Conservation (phyloP, 2,329 filamentous ascomycete genomes). For the Trichoderma breve region DNA sequence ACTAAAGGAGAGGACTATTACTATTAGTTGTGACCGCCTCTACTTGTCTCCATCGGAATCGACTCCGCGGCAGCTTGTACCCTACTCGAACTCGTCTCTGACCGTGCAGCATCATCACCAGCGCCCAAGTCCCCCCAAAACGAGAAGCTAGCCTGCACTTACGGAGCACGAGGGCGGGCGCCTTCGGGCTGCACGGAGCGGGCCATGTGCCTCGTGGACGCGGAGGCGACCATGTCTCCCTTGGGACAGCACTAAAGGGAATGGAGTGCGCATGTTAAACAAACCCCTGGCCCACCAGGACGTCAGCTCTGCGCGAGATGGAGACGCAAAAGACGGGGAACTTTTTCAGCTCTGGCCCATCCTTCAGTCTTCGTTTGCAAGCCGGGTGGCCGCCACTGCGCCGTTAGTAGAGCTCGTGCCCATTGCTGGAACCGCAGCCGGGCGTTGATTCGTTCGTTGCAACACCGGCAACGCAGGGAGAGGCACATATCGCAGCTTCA, state of each 20-base stretch:
- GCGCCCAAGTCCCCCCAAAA: neutral
- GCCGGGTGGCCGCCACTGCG: conserved; percentile 11
- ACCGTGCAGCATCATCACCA: neutral
- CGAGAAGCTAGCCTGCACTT: neutral
- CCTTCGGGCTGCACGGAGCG: conserved; percentile 17
- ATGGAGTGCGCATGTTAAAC: conserved; percentile 15
- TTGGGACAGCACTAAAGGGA: conserved; percentile 6
- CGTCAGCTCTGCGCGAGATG: conserved; percentile 15
- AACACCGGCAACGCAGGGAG: neutral
- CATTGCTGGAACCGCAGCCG: neutral
- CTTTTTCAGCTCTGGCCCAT: conserved; percentile 18
- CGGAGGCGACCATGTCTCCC: neutral
- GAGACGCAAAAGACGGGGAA: conserved; percentile 4
- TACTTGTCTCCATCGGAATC: neutral
- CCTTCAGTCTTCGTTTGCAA: conserved; percentile 11
- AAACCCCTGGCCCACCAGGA: conserved; percentile 15
- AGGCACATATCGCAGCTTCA: neutral
- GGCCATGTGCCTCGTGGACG: conserved; percentile 20
- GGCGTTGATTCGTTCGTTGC: conserved; percentile 7
- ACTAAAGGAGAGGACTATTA: neutral
- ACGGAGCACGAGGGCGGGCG: conserved; percentile 3
- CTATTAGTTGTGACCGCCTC: neutral
- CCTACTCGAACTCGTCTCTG: neutral
- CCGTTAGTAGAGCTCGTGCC: conserved; percentile 1
- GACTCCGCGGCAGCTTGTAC: neutral